Evolutionary conservation across 192 early-diverging fungal genomes (phyloP), one percentile per base, ranked within the genome.

Genomic region (Geranomyces michiganensis): DNA sequence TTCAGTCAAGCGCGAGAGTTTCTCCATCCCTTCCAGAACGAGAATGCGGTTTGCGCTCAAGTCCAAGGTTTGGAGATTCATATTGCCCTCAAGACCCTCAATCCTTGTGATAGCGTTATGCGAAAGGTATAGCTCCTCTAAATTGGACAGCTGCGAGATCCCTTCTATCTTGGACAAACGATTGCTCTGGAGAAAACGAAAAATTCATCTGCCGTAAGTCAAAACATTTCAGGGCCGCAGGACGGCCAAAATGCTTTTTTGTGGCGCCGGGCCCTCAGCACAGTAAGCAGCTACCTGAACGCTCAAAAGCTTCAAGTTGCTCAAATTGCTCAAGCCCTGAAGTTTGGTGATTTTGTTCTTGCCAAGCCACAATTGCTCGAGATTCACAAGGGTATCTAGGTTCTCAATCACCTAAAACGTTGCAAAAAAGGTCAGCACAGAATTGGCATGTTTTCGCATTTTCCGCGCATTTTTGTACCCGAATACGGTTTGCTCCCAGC

Each of bases 301-400:
- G 55, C 81, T 83, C 26, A 83, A 65, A 21, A 81, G 70, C 59
- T 48, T 70, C 22, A 83, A 43, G 33, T 88, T 87, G 32, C 78
- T 84, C 58, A 95, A 73, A 0, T 67, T 65, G 4, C 79, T 78
- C 41, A 96, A 51, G n/a, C 66, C 66, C 33, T 69, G 55, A 32
- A 98, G 82, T 66, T 85, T 84, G 2, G 84, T 80, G 43, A 99
- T 96, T 77, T 99, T 99, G 83, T 99, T 99, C 74, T 99, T 99
- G 47, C 97, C 97, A 30, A 99, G 81, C 87, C 93, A 99, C 10
- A 99, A 85, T 78, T 96, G 85, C 67, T 93, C 88, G 72, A 99
- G 79, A 62, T 89, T 90, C 21, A 88, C 86, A 62, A 99, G 78
- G 22, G 67, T 65, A 48, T 93, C 94, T 17, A 99, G 78, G 44